Evolutionary conservation across 306 rosid genomes (phyloP).

Genomic region (Styphnolobium japonicum): DNA sequence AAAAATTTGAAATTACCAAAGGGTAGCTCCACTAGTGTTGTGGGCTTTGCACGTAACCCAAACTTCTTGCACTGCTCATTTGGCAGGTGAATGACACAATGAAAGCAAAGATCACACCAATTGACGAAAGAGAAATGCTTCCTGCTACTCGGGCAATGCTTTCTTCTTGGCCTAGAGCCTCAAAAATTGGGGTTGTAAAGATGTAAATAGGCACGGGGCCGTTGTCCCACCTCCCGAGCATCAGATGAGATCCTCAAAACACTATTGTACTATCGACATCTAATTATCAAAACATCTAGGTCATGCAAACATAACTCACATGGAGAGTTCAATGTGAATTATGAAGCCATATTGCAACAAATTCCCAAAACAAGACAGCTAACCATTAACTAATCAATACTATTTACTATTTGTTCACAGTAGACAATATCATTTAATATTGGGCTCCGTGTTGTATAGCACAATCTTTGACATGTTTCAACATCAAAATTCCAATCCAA

Average conservation of each 20-base stretch:
- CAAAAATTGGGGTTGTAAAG: slow-evolving; percentile 43
- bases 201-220: slow-evolving; percentile 47
- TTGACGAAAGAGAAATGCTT: slow-evolving; percentile 40
- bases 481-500: not conserved
- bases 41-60: slow-evolving; percentile 62
- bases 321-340: not conserved
- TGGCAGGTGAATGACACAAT: slow-evolving; percentile 45
- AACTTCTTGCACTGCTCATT: slow-evolving; percentile 62
- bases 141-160: slow-evolving; percentile 34
- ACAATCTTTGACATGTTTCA: not conserved
- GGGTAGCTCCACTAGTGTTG: slow-evolving; percentile 63
- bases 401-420: not conserved
- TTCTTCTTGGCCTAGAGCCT: slow-evolving; percentile 42
- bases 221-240: too few relatives aligned
- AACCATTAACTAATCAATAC: not conserved
- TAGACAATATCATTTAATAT: not conserved
- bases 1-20: slow-evolving; percentile 47
- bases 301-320: not conserved
- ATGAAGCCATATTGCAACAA: not conserved
- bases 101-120: slow-evolving; percentile 31
- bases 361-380: not conserved
- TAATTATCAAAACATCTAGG: not conserved
- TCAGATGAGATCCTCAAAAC: not conserved
- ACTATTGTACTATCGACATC: not conserved
- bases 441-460: not conserved